These are phyloP conservation scores for Keqinozyma sinolaborantium DNA, from an alignment of 1,139 yeast species.

Conservation along the genomic window DNA sequence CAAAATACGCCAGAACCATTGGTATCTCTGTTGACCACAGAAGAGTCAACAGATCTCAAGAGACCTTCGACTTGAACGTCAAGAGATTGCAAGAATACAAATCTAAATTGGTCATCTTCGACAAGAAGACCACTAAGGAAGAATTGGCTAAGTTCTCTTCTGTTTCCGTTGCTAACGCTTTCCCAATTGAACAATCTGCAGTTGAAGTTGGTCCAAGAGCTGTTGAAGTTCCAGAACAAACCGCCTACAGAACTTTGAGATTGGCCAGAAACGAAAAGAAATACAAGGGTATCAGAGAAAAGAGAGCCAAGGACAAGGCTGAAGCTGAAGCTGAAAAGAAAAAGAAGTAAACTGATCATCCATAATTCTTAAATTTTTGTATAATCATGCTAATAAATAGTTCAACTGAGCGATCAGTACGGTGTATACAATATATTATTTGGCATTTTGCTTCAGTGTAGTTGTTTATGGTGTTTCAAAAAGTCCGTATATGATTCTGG, in stretches of 20 bases:
- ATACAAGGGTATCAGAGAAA: conserved; percentile 93
- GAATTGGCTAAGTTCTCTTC: conserved; percentile 72
- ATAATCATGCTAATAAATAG: not conserved
- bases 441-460: not conserved
- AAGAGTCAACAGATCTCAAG: conserved; percentile 98
- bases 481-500: too few species aligned
- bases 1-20: conserved; percentile 95
- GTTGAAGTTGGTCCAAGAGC: conserved; percentile 83
- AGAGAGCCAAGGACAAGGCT: conserved; percentile 96
- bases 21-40: conserved; percentile 99
- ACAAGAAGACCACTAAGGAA: conserved; percentile 75
- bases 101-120: conserved; percentile 93
- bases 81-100: conserved; percentile 95
- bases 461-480: too few species aligned
- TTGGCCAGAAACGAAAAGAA: conserved; percentile 91
- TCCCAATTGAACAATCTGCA: conserved; percentile 87
- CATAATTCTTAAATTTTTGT: conserved; percentile 1
- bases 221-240: conserved; percentile 77
- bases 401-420: conserved; percentile 1
- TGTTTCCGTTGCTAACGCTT: conserved; percentile 73
- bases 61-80: conserved; percentile 92
- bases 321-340: conserved; percentile 98
- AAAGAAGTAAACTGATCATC: conserved; percentile 62
- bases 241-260: conserved; percentile 96
- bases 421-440: conserved; percentile 3